These are phyloP conservation scores for Yamadazyma spencermartinsiae DNA, from an alignment of 1,139 yeast genomes.

Conservation along the genomic window DNA sequence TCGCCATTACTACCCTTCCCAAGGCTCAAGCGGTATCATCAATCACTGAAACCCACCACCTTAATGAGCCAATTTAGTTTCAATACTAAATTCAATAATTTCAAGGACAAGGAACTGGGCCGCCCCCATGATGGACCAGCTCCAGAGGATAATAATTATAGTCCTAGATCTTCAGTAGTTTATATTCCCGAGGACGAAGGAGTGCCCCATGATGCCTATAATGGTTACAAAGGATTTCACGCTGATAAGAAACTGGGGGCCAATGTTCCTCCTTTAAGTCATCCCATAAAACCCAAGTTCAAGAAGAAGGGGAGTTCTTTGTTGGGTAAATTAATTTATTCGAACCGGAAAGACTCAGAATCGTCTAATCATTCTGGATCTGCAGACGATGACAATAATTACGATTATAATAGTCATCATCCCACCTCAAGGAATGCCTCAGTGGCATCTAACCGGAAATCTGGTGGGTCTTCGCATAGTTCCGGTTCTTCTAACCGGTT, in stretches of 20 bases:
- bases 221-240: constrained; percentile 51
- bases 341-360: constrained; percentile 41
- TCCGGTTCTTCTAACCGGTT: constrained; percentile 24
- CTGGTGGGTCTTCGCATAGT: constrained; percentile 22
- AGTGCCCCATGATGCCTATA: background rate
- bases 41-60: too few relatives aligned
- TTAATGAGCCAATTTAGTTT: constrained; percentile 13
- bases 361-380: constrained; percentile 8
- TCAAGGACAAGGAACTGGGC: constrained; percentile 8
- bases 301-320: constrained; percentile 44
- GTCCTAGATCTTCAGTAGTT: constrained; percentile 29
- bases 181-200: constrained; percentile 15
- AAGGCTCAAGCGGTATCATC: too few relatives aligned
- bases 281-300: constrained; percentile 52
- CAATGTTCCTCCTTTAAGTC: constrained; percentile 50
- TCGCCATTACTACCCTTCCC: too few relatives aligned
- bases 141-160: constrained; percentile 17
- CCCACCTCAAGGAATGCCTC: background rate
- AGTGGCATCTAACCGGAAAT: constrained; percentile 16
- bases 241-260: constrained; percentile 32
- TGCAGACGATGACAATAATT: background rate
- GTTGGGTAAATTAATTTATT: constrained; percentile 49
- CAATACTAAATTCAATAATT: constrained; percentile 14
- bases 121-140: background rate
- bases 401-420: constrained; percentile 4